phyloP scores from a whole-genome alignment of 495 filamentous ascomycete genomes.

The Penicillium cinerascens region DNA sequence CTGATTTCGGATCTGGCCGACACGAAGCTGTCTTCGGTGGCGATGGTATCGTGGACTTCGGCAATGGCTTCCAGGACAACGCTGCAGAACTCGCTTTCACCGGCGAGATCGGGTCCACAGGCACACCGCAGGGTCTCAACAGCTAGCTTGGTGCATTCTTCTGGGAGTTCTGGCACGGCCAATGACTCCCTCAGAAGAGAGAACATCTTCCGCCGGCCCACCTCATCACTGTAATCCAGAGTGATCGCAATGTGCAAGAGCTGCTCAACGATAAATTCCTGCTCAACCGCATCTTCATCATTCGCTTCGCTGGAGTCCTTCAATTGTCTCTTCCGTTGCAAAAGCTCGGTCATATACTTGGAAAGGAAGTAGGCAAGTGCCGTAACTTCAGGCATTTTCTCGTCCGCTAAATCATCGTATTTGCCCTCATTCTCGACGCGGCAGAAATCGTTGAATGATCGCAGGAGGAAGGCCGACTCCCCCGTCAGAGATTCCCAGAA shows the following conservation, averaged over 20 bases:
- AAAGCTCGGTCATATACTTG: slow-evolving; percentile 69
- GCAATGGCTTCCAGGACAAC: slow-evolving; percentile 90
- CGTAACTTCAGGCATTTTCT: slow-evolving; percentile 93
- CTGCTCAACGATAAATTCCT: slow-evolving; percentile 94
- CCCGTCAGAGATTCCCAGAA: slow-evolving; percentile 87
- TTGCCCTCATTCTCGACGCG: slow-evolving; percentile 64
- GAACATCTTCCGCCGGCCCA: slow-evolving; percentile 93
- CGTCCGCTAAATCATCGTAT: slow-evolving; percentile 70
- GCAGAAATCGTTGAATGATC: slow-evolving; percentile 94
- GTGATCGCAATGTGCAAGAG: slow-evolving; percentile 87
- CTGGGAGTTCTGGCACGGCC: slow-evolving; percentile 80
- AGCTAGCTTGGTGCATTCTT: slow-evolving; percentile 85
- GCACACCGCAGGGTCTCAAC: slow-evolving; percentile 78
- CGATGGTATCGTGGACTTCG: slow-evolving; percentile 90
- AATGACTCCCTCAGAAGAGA: slow-evolving; percentile 78
- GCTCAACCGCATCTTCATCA: slow-evolving; percentile 76
- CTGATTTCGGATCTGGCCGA: slow-evolving; percentile 83
- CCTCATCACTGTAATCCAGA: slow-evolving; percentile 92
- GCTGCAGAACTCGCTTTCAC: slow-evolving; percentile 90
- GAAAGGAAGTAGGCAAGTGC: slow-evolving; percentile 80
- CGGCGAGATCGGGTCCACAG: slow-evolving; percentile 71
- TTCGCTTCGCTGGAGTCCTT: slow-evolving; percentile 58
- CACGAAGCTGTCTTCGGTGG: slow-evolving; percentile 81
- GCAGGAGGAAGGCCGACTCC: slow-evolving; percentile 80
- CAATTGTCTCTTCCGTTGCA: slow-evolving; percentile 60